These are phyloP conservation scores for Extremus antarcticus DNA, from an alignment of 495 filamentous ascomycete genomes.

Conservation along the genomic window DNA sequence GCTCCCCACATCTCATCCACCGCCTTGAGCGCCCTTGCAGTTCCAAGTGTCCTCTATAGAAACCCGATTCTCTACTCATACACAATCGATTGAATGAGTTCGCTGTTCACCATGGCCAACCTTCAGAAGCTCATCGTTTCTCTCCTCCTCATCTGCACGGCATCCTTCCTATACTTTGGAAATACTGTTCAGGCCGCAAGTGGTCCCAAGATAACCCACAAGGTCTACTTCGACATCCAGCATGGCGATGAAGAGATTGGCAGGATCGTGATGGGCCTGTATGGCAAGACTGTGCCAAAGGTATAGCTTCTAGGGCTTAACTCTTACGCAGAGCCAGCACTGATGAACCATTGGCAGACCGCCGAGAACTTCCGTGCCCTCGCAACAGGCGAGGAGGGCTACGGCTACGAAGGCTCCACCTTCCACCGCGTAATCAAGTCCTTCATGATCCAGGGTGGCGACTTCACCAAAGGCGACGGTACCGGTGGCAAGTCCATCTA, in stretches of 20 bases:
- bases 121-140: conserved; percentile 1
- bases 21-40: neutral
- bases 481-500: conserved; percentile 98
- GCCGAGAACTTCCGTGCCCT: conserved; percentile 96
- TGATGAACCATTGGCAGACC: conserved; percentile 41
- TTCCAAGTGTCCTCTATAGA: neutral
- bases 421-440: conserved; percentile 98
- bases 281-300: conserved; percentile 96
- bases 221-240: conserved; percentile 75
- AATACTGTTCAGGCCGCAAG: conserved; percentile 63
- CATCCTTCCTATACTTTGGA: conserved; percentile 60
- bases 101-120: conserved; percentile 34
- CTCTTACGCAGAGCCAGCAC: neutral
- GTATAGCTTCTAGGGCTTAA: conserved; percentile 29
- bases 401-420: conserved; percentile 84
- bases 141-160: conserved; percentile 59
- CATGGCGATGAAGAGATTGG: conserved; percentile 81
- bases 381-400: conserved; percentile 93
- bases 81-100: neutral
- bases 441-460: conserved; percentile 99
- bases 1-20: no score
- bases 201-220: conserved; percentile 69
- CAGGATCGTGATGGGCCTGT: conserved; percentile 84
- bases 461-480: conserved; percentile 93
- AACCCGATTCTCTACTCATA: neutral